These are phyloP conservation scores for Dichotomopilus funicola DNA, from an alignment of 2,329 filamentous ascomycete genomes.

Conservation along the genomic window DNA sequence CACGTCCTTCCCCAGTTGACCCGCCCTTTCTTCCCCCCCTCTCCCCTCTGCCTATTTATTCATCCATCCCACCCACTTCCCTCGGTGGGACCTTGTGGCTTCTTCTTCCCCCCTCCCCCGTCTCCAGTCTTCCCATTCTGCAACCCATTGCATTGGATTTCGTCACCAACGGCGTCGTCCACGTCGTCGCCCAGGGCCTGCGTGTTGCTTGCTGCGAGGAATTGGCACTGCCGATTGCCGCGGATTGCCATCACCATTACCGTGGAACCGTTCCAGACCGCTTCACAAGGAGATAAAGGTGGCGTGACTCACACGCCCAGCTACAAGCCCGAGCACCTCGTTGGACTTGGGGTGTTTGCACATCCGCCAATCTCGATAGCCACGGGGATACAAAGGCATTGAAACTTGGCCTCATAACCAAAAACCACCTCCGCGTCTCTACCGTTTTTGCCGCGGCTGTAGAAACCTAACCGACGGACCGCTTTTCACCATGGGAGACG, in stretches of 20 bases:
- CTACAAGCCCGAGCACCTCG: too few relatives aligned
- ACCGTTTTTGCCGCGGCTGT: too few relatives aligned
- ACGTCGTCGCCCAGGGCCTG: not conserved
- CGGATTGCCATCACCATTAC: too few relatives aligned
- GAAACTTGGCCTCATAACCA: too few relatives aligned
- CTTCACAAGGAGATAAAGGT: too few relatives aligned
- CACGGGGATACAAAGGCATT: too few relatives aligned
- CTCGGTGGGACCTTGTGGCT: not conserved
- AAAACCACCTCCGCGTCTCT: too few relatives aligned
- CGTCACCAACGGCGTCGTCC: not conserved
- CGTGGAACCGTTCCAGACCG: too few relatives aligned
- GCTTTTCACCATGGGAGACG: constrained; percentile 31
- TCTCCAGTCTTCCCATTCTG: not conserved
- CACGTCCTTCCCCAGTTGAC: constrained; percentile 9
- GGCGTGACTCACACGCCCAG: too few relatives aligned
- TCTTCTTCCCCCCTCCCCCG: not conserved
- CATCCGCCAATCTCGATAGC: too few relatives aligned
- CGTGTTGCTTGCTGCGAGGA: not conserved
- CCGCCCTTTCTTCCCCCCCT: constrained; percentile 4
- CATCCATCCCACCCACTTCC: constrained; percentile 10
- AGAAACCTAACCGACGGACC: constrained; percentile 3
- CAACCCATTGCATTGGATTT: not conserved
- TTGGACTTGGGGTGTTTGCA: too few relatives aligned
- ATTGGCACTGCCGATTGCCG: not conserved
- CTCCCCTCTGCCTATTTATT: constrained; percentile 10